Evolutionary conservation across 73 alveolate genomes (phyloP), one percentile per base, ranked within the genome.

Genomic region (Diophrys appendiculata): DNA sequence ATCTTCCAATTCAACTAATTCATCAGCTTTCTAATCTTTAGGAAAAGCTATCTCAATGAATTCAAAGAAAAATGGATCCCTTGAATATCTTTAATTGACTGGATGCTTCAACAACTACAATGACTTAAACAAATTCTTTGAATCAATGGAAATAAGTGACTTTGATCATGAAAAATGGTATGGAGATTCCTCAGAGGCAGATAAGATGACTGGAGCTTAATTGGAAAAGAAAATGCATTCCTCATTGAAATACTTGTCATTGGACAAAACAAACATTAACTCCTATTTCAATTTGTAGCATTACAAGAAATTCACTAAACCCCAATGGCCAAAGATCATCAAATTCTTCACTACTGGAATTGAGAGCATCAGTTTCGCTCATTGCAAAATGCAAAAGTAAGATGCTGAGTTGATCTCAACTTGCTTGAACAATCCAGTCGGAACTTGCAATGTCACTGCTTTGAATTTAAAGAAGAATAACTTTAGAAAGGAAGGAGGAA

Each of bases 31-130:
- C 29, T 30, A 68, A 14, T 65, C 65, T 71, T 86, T 96, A 26
- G 98, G 96, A 30, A 84, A 90, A 80, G 91, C 97, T 23, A 69
- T 87, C 27, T 95, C 98, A 0, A 90, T 96, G 85, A 96, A 96
- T 88, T 84, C 95, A 23, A 79, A 87, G 83, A 92, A 92, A 87
- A 87, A 89, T 74, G 99, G 98, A 28, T 78, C 83, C 29, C 88
- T 96, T 30, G 56, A 72, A 26, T 43, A 43, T 43, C 34, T 26
- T 82, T 77, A 67, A 68, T 85, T 56, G 28, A 77, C n/a, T 75
- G 72, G 77, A 72, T 72, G 60, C 5, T 43, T 43, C 18, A 43
- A 18, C 18, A 11, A 5, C 5, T 43, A 43, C 54, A 76, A 88
- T 52, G 31, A 33, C 3, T 67, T 96, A 25, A 64, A 73, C 32